These are phyloP conservation scores for Cinnamomum chago DNA, from an alignment of 164 flowering plant genomes.

Conservation along the genomic window DNA sequence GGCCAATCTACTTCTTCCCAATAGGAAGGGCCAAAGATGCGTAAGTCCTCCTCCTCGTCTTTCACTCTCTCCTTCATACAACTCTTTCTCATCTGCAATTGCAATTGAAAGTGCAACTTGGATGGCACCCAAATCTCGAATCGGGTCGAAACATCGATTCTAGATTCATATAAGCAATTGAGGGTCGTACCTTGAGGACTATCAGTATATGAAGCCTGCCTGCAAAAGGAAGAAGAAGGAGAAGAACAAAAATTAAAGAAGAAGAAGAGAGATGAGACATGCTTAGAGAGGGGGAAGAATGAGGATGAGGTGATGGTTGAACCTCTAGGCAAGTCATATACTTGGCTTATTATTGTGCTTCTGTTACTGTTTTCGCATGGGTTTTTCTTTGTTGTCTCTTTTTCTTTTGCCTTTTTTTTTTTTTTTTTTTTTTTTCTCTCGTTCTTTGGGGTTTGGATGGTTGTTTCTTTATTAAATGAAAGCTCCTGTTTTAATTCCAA, in stretches of 20 bases:
- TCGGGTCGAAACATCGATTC: not conserved
- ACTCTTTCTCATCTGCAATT: not conserved
- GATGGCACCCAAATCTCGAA: not conserved
- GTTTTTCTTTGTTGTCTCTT: too few relatives aligned
- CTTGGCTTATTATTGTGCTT: conserved; percentile 5
- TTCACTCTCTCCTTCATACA: not conserved
- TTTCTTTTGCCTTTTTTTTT: too few relatives aligned
- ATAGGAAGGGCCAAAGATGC: not conserved
- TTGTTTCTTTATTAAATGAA: too few relatives aligned
- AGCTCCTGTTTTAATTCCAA: too few relatives aligned
- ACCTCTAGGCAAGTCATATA: conserved; percentile 12
- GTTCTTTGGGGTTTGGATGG: too few relatives aligned
- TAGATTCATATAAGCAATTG: not conserved
- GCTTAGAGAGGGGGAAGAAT: not conserved
- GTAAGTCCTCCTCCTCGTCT: not conserved
- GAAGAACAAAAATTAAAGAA: not conserved
- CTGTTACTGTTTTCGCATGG: too few relatives aligned
- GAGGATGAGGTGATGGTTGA: conserved; percentile 1
- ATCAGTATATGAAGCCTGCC: not conserved
- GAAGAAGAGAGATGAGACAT: not conserved
- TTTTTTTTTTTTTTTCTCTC: too few relatives aligned
- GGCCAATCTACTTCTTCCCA: not conserved
- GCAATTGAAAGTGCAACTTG: not conserved
- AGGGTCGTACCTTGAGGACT: not conserved
- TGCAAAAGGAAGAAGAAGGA: conserved; percentile 1